Conservation (phyloP, 495 filamentous ascomycete genomes). For the Trichoderma orchidacearum region DNA sequence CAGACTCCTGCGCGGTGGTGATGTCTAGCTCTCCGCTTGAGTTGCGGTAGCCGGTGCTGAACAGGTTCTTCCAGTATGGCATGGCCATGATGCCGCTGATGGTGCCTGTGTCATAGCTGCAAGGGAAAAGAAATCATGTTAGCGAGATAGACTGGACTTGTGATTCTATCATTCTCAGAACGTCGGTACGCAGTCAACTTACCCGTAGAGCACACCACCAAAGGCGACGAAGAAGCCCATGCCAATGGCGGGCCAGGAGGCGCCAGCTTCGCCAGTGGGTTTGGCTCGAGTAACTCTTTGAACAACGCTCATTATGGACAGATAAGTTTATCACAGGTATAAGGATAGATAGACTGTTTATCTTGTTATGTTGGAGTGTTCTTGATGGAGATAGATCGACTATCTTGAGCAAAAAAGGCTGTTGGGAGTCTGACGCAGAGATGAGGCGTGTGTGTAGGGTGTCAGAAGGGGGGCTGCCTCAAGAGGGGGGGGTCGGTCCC, state of each 20-base stretch:
- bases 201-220: conserved; percentile 53
- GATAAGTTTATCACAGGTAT: background rate
- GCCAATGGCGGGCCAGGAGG: conserved; percentile 50
- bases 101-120: conserved; percentile 44
- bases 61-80: conserved; percentile 23
- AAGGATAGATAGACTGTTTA: background rate
- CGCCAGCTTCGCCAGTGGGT: conserved; percentile 39
- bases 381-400: too few relatives aligned
- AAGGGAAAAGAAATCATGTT: background rate
- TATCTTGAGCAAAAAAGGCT: too few relatives aligned
- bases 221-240: conserved; percentile 59
- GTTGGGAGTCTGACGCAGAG: too few relatives aligned
- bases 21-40: conserved; percentile 11
- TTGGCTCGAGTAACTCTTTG: background rate
- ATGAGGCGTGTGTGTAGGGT: too few relatives aligned
- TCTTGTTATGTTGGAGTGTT: too few relatives aligned
- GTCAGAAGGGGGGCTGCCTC: too few relatives aligned
- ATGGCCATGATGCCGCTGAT: conserved; percentile 47
- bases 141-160: background rate
- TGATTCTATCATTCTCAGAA: background rate
- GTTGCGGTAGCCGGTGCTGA: conserved; percentile 25
- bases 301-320: background rate
- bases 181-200: background rate
- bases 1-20: conserved; percentile 31
- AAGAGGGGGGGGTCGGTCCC: too few relatives aligned